These are phyloP conservation scores for Zasmidium angulare DNA, from an alignment of 2,329 filamentous ascomycete species.

Conservation along the genomic window DNA sequence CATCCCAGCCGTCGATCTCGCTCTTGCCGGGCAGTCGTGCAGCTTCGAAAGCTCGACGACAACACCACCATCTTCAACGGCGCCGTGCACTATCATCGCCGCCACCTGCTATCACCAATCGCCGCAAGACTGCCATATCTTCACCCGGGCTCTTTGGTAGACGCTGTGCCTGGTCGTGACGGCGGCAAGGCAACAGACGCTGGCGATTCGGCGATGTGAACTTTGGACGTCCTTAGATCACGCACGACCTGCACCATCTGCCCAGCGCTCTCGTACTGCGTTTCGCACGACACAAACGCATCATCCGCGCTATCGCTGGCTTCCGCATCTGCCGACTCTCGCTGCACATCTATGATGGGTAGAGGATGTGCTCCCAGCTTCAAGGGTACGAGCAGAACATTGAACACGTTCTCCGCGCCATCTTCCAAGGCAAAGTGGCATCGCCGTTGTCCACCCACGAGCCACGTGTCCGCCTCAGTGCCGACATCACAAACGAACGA, in stretches of 20 bases:
- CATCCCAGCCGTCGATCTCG: neutral
- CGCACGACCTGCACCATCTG: conserved; percentile 68
- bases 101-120: neutral
- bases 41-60: neutral
- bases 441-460: conserved; percentile 77
- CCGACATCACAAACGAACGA: conserved; percentile 84
- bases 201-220: conserved; percentile 19
- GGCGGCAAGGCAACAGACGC: conserved; percentile 1
- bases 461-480: conserved; percentile 73
- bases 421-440: conserved; percentile 66
- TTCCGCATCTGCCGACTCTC: conserved; percentile 49
- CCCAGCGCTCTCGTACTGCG: conserved; percentile 74
- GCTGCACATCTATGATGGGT: conserved; percentile 74
- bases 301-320: conserved; percentile 22
- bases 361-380: conserved; percentile 75
- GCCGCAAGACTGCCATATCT: neutral
- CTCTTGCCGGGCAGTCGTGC: neutral
- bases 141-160: conserved; percentile 12
- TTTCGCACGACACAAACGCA: conserved; percentile 62
- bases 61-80: neutral
- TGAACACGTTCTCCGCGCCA: conserved; percentile 48
- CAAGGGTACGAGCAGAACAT: conserved; percentile 76
- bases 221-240: conserved; percentile 15
- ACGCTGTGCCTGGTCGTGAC: conserved; percentile 18
- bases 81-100: neutral